Evolutionary conservation across 108 stramenopile species (phyloP).

Genomic region (Stephanodiscus minutulus): DNA sequence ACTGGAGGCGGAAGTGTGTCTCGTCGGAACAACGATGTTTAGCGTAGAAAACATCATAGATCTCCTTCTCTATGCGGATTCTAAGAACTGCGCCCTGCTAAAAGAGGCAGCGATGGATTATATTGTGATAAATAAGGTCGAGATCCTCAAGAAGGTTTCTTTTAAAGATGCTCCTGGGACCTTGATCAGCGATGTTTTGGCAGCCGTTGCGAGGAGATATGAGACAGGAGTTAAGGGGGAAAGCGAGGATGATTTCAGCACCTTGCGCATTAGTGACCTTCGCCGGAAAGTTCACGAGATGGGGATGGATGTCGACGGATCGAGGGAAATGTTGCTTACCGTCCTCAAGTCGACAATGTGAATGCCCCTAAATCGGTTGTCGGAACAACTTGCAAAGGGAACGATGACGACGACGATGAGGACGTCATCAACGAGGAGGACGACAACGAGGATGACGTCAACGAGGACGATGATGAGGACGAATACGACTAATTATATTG

Average conservation of each 20-base stretch:
- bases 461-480: too few species aligned
- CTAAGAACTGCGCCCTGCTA: constrained; percentile 6
- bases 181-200: not conserved
- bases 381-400: too few species aligned
- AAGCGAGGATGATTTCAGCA: not conserved
- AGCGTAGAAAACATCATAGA: constrained; percentile 1
- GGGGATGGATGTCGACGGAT: not conserved
- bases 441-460: too few species aligned
- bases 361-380: too few species aligned
- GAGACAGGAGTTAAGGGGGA: not conserved
- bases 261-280: constrained; percentile 8
- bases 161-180: not conserved
- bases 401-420: too few species aligned
- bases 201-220: not conserved
- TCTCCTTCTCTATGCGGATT: constrained; percentile 4
- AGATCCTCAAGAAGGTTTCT: not conserved
- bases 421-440: too few species aligned
- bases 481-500: too few species aligned
- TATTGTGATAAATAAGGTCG: not conserved
- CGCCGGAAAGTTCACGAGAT: not conserved
- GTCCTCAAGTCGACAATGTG: not conserved
- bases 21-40: not conserved
- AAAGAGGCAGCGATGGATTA: constrained; percentile 11
- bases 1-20: constrained; percentile 2
- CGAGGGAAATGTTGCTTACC: not conserved